Evolutionary conservation across 1,139 yeast species (phyloP), one percentile per base, ranked within the genome.

Genomic region (Zygotorulaspora mrakii): DNA sequence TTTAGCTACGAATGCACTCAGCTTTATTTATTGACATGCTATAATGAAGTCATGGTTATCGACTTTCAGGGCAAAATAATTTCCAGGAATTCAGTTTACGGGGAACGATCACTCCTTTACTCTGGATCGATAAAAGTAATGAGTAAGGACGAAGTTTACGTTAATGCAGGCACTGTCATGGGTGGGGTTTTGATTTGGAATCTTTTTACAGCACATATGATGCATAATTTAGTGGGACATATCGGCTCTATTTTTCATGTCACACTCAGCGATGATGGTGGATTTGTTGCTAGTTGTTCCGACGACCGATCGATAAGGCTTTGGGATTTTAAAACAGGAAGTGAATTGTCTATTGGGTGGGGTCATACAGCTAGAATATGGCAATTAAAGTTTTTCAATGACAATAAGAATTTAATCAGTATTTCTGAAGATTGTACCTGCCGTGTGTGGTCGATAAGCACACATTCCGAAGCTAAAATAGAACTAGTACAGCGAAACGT

Each of bases 311-410:
- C 96, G 0, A 77, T 91, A 37, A 81, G 82, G 42, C 61, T 91
- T 8, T 89, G 89, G 79, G 77, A 77, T 49, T 66, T 81, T 47
- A 53, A 57, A 5, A 55, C 71, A 2, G 91, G 94, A 0, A 51
- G 65, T 5, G 64, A 79, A 22, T 50, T 84, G 25, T 82, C 91
- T 1, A 76, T 79, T 27, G 97, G 96, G 0, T 91, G 97, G 96
- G 97, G 97, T 11, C 98, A 91, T 59, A 82, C 85, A 3, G 89
- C 97, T 0, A 74, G 98, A 57, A 88, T 91, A 31, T 91, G 98
- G 98, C 76, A 75, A 31, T 68, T 91, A 39, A 71, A 71, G 31
- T 87, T 88, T 59, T 74, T 69, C 46, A 62, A 64, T n/a, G 48
- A 60, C 5, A 59, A 65, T 29, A 48, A 54, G 1, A 55, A 61